A percentile compares a stretch with the other conserved stretches of the same genome.
Evolutionary conservation across 2,329 filamentous ascomycete species (phyloP).

Genomic region (Alternaria gaisen): DNA sequence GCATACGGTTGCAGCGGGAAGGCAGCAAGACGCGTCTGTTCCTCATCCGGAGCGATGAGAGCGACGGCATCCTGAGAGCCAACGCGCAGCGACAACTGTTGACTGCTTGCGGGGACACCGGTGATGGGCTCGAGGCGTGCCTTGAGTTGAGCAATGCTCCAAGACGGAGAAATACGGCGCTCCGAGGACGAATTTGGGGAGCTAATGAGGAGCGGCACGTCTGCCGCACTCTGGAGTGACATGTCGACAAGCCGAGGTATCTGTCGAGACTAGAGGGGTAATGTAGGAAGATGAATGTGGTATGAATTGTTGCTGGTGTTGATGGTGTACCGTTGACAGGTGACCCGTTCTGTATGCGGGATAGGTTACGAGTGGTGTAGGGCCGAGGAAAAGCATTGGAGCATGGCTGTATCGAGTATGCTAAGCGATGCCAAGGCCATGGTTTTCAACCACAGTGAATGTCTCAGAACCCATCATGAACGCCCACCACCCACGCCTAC

Average conservation of each 20-base stretch:
- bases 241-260: slow-evolving; percentile 24
- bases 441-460: slow-evolving; percentile 26
- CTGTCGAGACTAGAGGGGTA: slow-evolving; percentile 10
- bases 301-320: slow-evolving; percentile 8
- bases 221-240: slow-evolving; percentile 64
- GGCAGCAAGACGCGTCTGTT: slow-evolving; percentile 68
- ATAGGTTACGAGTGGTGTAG: slow-evolving; percentile 19
- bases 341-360: slow-evolving; percentile 27
- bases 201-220: slow-evolving; percentile 77
- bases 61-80: slow-evolving; percentile 69
- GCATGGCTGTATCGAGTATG: slow-evolving; percentile 19
- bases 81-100: slow-evolving; percentile 77
- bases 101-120: slow-evolving; percentile 82
- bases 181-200: slow-evolving; percentile 84
- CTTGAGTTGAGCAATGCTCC: slow-evolving; percentile 86
- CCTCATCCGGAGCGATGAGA: slow-evolving; percentile 77
- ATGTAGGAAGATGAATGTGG: slow-evolving; percentile 4
- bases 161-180: slow-evolving; percentile 89
- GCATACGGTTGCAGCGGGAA: slow-evolving; percentile 78
- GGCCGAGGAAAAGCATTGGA: slow-evolving; percentile 14
- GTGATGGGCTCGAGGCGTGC: slow-evolving; percentile 90
- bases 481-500: slow-evolving; percentile 16
- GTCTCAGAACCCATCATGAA: slow-evolving; percentile 21
- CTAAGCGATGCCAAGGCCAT: slow-evolving; percentile 33
- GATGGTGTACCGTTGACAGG: slow-evolving; percentile 19